Evolutionary conservation across 2,329 filamentous ascomycete genomes (phyloP), one percentile per base, ranked within the genome.

Genomic region (Diplocarpon rosae): DNA sequence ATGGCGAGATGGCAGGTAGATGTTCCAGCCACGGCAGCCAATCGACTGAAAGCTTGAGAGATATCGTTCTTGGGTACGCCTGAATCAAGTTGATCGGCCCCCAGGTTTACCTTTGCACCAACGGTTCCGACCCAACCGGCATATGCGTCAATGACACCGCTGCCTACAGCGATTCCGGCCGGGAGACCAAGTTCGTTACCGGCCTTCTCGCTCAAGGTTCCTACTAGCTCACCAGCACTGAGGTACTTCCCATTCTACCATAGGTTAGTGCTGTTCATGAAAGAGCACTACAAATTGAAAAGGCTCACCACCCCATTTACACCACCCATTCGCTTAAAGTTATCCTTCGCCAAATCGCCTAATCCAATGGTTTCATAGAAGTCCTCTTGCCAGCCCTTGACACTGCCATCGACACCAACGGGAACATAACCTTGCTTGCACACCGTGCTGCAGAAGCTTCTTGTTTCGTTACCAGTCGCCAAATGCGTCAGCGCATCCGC

Each of bases 51-150:
- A 5, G 90, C 90, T 65, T 95, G 88, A 2, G 83, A 77, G n/a
- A 92, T 76, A 61, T 94, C 87, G 65, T 94, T 93, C 60, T 83
- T 80, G 1, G 84, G 74, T 4, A 74, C 71, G 30, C 74, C 74
- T 48, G 76, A 70, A 60, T 83, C 80, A 32, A 90, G 72, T 38
- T 83, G 74, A 45, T 83, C 77, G 46, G 72, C 67, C 33, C 73
- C 72, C 13, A 93, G 75, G 53, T 87, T 76, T 56, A 95, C 86
- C 65, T 95, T 95, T 49, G 92, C 90, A 47, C 92, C 92, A n/a
- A 98, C 92, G 1, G 92, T 96, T 49, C 92, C 92, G 55, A 98
- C 92, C 92, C 92, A 98, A 52, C 92, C 92, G 48, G 92, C 92
- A 59, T 98, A 98, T 14, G 92, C 92, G 63, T 98, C 92, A 60